Conservation (phyloP, 1,284 basidiomycete species). For the Ganoderma lingzhi region DNA sequence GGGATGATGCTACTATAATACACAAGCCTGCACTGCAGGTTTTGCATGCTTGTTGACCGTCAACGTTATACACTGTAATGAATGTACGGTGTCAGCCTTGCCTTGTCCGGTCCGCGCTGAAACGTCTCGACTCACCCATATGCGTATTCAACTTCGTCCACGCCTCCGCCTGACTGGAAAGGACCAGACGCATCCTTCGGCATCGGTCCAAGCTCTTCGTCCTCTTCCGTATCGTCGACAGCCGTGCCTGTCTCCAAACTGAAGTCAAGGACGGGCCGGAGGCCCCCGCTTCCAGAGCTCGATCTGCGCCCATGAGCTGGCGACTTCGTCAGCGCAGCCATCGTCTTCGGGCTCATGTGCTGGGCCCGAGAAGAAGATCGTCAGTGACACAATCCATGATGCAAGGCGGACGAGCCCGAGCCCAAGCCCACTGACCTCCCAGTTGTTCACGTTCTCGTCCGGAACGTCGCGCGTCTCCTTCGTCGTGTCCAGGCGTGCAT, state of each 20-base stretch:
- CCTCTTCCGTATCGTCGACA: slow-evolving; percentile 59
- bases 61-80: slow-evolving; percentile 1
- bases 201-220: slow-evolving; percentile 74
- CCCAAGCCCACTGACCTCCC: slow-evolving; percentile 75
- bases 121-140: slow-evolving; percentile 68
- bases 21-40: neutral
- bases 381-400: slow-evolving; percentile 14
- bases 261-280: slow-evolving; percentile 86
- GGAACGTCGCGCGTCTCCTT: slow-evolving; percentile 68
- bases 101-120: neutral
- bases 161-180: slow-evolving; percentile 79
- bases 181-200: slow-evolving; percentile 77
- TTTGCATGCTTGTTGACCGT: neutral
- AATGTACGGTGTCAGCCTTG: neutral
- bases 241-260: slow-evolving; percentile 78
- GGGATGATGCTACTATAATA: neutral
- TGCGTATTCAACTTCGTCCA: slow-evolving; percentile 88
- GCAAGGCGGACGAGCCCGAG: neutral
- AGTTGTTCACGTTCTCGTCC: slow-evolving; percentile 89
- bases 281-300: slow-evolving; percentile 80
- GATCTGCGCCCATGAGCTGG: slow-evolving; percentile 82
- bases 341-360: slow-evolving; percentile 95
- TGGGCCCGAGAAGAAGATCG: slow-evolving; percentile 41
- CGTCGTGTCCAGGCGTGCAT: slow-evolving; percentile 68
- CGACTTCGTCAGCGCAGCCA: slow-evolving; percentile 89